Conservation (phyloP, 2,329 filamentous ascomycete species). For the Colletotrichum neosansevieriae region DNA sequence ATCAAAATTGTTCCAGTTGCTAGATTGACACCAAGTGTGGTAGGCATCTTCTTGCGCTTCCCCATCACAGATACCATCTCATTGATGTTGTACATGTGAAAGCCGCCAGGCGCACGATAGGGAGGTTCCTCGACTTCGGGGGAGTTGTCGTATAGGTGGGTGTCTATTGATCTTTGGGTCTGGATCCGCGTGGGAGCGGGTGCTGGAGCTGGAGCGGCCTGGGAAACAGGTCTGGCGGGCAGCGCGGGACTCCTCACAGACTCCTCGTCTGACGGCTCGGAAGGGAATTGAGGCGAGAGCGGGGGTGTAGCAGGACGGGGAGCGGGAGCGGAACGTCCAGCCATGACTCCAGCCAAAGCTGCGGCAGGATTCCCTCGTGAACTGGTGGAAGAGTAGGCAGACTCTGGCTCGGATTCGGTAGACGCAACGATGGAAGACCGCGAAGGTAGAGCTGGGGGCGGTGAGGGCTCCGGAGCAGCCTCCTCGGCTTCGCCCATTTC, state of each 20-base stretch:
- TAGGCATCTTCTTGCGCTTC: conserved; percentile 98
- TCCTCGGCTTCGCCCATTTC: conserved; percentile 68
- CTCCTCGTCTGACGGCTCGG: conserved; percentile 49
- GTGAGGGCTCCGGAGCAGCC: conserved; percentile 49
- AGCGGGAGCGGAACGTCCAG: conserved; percentile 56
- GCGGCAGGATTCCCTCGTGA: conserved; percentile 59
- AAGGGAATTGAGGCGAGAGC: conserved; percentile 46
- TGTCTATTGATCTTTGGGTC: conserved; percentile 42
- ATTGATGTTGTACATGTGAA: conserved; percentile 95
- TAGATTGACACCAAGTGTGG: conserved; percentile 93
- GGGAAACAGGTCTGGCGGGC: conserved; percentile 49
- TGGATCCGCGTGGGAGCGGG: conserved; percentile 41
- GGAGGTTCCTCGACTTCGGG: conserved; percentile 43
- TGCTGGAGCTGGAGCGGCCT: conserved; percentile 39
- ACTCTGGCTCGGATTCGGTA: conserved; percentile 20
- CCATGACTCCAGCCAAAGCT: conserved; percentile 68
- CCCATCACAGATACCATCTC: conserved; percentile 98
- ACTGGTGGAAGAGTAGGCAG: conserved; percentile 43
- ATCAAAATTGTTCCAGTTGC: conserved; percentile 91
- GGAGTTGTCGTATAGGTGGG: conserved; percentile 42
- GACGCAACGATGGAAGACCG: conserved; percentile 39
- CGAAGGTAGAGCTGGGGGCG: conserved; percentile 50
- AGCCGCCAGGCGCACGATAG: conserved; percentile 73
- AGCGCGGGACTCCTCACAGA: conserved; percentile 52
- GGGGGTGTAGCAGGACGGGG: conserved; percentile 61